Evolutionary conservation across 129 eudicot species (phyloP).

Genomic region (Flaveria ramosissima): DNA sequence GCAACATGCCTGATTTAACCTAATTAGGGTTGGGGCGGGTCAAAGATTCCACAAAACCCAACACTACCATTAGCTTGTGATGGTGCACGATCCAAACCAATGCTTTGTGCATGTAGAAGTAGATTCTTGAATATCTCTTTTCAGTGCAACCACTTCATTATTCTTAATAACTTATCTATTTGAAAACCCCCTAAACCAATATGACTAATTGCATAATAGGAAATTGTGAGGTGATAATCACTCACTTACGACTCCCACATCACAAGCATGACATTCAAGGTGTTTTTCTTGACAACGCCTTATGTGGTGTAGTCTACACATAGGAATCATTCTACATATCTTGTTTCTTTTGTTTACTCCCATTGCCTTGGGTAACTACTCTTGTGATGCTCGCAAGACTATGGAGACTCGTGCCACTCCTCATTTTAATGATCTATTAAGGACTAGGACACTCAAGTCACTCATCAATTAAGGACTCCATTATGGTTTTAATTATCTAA

Average conservation of each 20-base stretch:
- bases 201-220: neutral
- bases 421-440: neutral
- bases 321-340: neutral
- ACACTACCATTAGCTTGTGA: too few species aligned
- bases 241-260: neutral
- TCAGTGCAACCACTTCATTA: neutral
- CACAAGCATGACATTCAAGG: neutral
- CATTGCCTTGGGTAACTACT: neutral
- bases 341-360: neutral
- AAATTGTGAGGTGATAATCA: neutral
- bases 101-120: neutral
- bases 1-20: too few species aligned
- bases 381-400: neutral
- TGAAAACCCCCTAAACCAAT: neutral
- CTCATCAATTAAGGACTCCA: neutral
- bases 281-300: neutral
- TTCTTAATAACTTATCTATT: neutral
- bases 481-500: neutral
- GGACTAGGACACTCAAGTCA: neutral
- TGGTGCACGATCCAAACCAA: neutral
- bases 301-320: neutral
- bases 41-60: too few species aligned
- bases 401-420: neutral
- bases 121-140: neutral
- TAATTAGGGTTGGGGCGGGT: too few species aligned